These are phyloP conservation scores for Penicillium polonicum DNA, from an alignment of 2,329 filamentous ascomycete species.

Conservation along the genomic window DNA sequence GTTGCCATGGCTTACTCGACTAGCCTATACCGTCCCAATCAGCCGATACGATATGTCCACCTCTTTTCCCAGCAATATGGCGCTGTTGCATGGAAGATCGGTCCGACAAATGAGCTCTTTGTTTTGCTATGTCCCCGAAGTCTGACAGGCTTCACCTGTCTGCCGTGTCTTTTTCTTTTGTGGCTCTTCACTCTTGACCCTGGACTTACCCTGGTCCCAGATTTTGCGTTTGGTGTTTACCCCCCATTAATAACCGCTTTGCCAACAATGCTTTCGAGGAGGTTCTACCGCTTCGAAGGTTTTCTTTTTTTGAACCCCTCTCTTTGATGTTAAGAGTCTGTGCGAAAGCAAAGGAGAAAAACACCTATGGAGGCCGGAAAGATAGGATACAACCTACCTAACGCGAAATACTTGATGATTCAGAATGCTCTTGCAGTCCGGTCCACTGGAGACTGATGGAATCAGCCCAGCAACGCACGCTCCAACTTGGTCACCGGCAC, in stretches of 20 bases:
- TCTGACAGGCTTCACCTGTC: constrained; percentile 16
- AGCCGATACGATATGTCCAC: constrained; percentile 7
- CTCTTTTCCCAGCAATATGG: constrained; percentile 2
- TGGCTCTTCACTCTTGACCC: constrained; percentile 1
- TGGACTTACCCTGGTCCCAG: neutral
- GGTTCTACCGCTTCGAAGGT: neutral
- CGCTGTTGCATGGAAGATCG: constrained; percentile 10
- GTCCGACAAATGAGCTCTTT: constrained; percentile 13
- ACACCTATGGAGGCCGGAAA: neutral
- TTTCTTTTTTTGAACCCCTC: neutral
- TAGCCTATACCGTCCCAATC: constrained; percentile 11
- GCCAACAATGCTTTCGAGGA: neutral
- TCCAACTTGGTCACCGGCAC: constrained; percentile 18
- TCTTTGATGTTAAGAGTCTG: neutral
- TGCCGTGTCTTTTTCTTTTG: neutral
- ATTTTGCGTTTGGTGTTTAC: neutral
- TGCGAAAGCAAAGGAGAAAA: neutral
- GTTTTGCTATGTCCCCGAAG: constrained; percentile 8
- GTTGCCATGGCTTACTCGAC: constrained; percentile 10
- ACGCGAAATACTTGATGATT: constrained; percentile 1
- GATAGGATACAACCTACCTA: constrained; percentile 4
- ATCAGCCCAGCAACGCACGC: constrained; percentile 20
- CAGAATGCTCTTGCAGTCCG: constrained; percentile 5
- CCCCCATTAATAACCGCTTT: neutral
- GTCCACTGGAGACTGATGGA: constrained; percentile 15